Evolutionary conservation across 1,284 basidiomycete species (phyloP).

Genomic region (Moesziomyces sp.): DNA sequence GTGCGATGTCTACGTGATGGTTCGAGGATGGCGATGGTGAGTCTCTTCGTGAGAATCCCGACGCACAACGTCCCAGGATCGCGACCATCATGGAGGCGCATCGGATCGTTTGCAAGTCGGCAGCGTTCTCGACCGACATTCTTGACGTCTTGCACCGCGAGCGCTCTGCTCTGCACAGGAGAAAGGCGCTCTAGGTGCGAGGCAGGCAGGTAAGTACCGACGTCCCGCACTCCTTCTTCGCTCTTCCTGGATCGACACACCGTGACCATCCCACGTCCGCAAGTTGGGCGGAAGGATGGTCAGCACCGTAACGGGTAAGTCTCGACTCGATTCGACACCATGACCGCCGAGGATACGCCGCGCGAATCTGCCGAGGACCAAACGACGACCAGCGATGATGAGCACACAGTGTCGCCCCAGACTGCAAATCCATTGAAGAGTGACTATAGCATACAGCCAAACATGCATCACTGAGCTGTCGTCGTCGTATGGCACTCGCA

Average conservation of each 20-base stretch:
- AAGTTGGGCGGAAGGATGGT: too few species aligned
- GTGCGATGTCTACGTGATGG: conserved; percentile 11
- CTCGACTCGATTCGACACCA: background rate
- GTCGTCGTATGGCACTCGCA: conserved; percentile 11
- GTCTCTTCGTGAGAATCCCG: conserved; percentile 52
- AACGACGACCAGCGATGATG: conserved; percentile 44
- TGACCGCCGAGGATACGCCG: conserved; percentile 2
- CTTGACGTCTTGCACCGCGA: background rate
- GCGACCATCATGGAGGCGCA: conserved; percentile 43
- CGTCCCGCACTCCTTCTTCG: too few species aligned
- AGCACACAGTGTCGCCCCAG: conserved; percentile 57
- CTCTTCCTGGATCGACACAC: too few species aligned
- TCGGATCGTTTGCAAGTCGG: conserved; percentile 51
- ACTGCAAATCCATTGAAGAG: conserved; percentile 57
- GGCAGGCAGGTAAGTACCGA: conserved; percentile 9
- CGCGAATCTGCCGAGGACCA: background rate
- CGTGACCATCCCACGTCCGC: too few species aligned
- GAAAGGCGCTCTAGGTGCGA: too few species aligned
- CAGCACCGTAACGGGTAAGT: background rate
- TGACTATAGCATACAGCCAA: conserved; percentile 55
- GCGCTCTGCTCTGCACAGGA: background rate
- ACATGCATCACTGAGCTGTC: conserved; percentile 57
- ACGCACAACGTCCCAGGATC: conserved; percentile 50
- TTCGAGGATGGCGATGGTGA: conserved; percentile 49
- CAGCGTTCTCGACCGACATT: conserved; percentile 52